Percentiles rank a stretch among this genome's conserved stretches.
Conservation (phyloP, 139 green algal genomes). For the Closterium sp. region DNA sequence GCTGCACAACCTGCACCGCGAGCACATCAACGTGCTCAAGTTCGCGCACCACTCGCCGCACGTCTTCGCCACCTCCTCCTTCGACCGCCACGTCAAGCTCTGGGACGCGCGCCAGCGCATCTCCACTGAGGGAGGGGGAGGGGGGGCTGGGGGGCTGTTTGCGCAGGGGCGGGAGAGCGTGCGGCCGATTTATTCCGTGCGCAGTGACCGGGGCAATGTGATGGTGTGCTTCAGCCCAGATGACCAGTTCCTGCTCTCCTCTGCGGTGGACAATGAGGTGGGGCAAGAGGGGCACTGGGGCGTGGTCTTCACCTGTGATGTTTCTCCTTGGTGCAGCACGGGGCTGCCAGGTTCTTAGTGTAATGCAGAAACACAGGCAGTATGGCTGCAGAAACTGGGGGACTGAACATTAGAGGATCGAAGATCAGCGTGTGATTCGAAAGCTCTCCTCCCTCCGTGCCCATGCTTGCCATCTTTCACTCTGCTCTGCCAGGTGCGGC, state of each 20-base stretch:
- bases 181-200: slow-evolving; percentile 40
- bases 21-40: slow-evolving; percentile 58
- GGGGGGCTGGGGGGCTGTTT: slow-evolving; percentile 15
- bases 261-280: slow-evolving; percentile 51
- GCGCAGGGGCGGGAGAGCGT: slow-evolving; percentile 15
- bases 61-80: slow-evolving; percentile 45
- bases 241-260: slow-evolving; percentile 43
- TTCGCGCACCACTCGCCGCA: slow-evolving; percentile 47
- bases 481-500: slow-evolving; percentile 29
- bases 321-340: not conserved
- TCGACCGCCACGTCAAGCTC: slow-evolving; percentile 51
- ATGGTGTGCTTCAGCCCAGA: slow-evolving; percentile 55
- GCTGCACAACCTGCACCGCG: slow-evolving; percentile 46
- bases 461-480: no score
- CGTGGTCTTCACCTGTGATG: no score
- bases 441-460: no score
- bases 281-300: no score
- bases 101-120: slow-evolving; percentile 21
- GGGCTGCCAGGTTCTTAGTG: not conserved
- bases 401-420: no score
- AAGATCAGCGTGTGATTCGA: no score
- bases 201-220: slow-evolving; percentile 35
- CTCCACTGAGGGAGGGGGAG: not conserved
- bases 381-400: no score
- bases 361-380: no score